phyloP scores from a whole-genome alignment of 352 stramenopile genomes.

The Phytophthora meadii region DNA sequence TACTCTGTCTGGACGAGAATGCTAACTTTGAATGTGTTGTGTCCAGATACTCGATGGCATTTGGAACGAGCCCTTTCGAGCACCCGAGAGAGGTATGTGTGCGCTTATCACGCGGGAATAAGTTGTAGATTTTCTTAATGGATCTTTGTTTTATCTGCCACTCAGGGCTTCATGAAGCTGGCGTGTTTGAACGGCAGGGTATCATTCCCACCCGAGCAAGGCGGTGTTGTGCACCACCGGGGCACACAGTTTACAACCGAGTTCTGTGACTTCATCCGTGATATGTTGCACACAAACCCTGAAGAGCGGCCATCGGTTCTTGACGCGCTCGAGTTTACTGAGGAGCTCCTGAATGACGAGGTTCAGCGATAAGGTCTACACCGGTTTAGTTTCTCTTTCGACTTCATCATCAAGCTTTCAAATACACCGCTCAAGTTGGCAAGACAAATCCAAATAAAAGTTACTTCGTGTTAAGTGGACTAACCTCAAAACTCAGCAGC shows the following conservation, averaged over 20 bases:
- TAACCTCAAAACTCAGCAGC: constrained; percentile 17
- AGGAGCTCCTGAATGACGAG: constrained; percentile 78
- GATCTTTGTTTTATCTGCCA: constrained; percentile 7
- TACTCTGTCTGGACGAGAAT: background rate
- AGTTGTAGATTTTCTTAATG: background rate
- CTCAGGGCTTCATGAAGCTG: constrained; percentile 84
- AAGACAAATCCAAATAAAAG: constrained; percentile 29
- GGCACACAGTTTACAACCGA: constrained; percentile 75
- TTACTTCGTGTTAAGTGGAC: constrained; percentile 28
- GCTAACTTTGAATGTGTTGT: constrained; percentile 8
- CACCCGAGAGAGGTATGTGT: constrained; percentile 63
- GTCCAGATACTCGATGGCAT: constrained; percentile 83
- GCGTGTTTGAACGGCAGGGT: constrained; percentile 83
- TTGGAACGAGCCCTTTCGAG: constrained; percentile 84
- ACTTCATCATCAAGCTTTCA: constrained; percentile 5
- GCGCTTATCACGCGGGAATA: background rate
- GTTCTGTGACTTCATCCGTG: constrained; percentile 89
- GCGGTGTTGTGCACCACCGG: constrained; percentile 64
- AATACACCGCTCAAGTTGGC: constrained; percentile 6
- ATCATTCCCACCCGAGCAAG: constrained; percentile 80
- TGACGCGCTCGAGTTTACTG: constrained; percentile 84
- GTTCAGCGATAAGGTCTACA: constrained; percentile 48
- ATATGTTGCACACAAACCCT: constrained; percentile 87
- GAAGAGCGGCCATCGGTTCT: constrained; percentile 81
- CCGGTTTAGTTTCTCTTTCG: background rate